A percentile compares a stretch with the other conserved stretches of the same genome.
phyloP scores from a whole-genome alignment of 169 alveolate species.

The Theileria orientalis region DNA sequence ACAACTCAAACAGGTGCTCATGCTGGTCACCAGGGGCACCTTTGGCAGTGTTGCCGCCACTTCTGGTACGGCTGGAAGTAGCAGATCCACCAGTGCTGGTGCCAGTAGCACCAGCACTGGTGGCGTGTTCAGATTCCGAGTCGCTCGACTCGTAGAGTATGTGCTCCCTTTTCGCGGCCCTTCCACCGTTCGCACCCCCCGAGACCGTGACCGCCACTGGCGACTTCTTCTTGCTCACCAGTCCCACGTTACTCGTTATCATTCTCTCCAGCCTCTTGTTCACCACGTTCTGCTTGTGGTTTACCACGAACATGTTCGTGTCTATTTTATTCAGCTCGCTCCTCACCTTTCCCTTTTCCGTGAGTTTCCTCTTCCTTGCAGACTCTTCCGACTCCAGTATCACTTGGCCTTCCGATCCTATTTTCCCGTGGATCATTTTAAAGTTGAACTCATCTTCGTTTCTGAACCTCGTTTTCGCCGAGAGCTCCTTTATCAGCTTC shows the following conservation, averaged over 20 bases:
- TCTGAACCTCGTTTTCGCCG: constrained; percentile 35
- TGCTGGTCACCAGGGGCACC: no score
- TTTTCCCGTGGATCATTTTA: constrained; percentile 49
- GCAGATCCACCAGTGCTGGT: constrained; percentile 8
- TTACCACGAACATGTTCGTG: constrained; percentile 37
- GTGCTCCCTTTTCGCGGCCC: no score
- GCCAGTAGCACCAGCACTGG: neutral
- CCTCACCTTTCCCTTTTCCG: constrained; percentile 17
- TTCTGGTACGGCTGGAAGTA: no score
- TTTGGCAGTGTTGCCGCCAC: no score
- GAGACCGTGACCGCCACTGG: neutral
- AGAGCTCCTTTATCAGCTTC: constrained; percentile 36
- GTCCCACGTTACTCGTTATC: neutral
- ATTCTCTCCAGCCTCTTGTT: neutral
- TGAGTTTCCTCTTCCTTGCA: constrained; percentile 15
- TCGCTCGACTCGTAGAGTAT: no score
- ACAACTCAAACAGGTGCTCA: no score
- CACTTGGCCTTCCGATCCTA: constrained; percentile 57
- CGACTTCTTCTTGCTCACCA: neutral
- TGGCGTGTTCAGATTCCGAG: no score
- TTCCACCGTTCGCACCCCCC: neutral
- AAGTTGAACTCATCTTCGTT: constrained; percentile 63
- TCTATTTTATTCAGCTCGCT: constrained; percentile 16
- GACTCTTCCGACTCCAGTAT: constrained; percentile 28
- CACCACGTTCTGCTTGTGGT: constrained; percentile 17